Percentiles rank a stretch among this genome's conserved stretches.
phyloP scores from a whole-genome alignment of 139 green algal genomes.

The Eudorina sp. region DNA sequence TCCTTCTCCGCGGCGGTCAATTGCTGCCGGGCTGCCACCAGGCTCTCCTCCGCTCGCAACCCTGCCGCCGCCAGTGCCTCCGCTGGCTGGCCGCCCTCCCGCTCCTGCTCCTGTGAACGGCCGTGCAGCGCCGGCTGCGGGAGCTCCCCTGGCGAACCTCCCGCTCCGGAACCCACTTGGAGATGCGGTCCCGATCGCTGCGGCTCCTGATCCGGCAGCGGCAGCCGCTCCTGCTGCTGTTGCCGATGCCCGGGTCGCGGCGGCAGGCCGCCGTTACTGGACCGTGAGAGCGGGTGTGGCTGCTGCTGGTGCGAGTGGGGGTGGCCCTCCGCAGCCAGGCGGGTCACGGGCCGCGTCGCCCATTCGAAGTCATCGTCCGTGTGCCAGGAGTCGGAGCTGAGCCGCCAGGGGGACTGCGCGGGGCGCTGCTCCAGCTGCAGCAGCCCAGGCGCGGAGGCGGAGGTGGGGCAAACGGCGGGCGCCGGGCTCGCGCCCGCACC shows the following conservation, averaged over 20 bases:
- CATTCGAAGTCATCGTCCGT: constrained; percentile 15
- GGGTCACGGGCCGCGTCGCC: not conserved
- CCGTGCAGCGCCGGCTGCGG: too few relatives aligned
- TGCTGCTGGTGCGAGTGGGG: not conserved
- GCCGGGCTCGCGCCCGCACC: not conserved
- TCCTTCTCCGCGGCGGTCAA: not conserved
- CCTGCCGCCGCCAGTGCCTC: not conserved
- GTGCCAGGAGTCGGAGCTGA: not conserved
- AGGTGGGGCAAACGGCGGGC: not conserved
- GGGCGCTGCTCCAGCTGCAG: not conserved
- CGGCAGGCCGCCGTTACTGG: not conserved
- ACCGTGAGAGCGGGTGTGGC: not conserved
- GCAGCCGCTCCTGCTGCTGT: not conserved
- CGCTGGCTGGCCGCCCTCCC: not conserved
- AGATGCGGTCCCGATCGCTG: too few relatives aligned
- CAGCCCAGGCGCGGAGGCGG: not conserved
- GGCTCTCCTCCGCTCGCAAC: not conserved
- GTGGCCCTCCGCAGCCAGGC: not conserved
- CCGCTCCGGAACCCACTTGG: too few relatives aligned
- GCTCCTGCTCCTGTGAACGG: not conserved
- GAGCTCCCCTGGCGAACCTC: too few relatives aligned
- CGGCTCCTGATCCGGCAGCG: not conserved
- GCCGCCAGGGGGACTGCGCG: not conserved
- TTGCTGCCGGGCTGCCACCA: too few relatives aligned
- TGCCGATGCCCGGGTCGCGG: too few relatives aligned